Base-by-base conservation (phyloP, 2,329 filamentous ascomycete species). In the Colletotrichum orbiculare region DNA sequence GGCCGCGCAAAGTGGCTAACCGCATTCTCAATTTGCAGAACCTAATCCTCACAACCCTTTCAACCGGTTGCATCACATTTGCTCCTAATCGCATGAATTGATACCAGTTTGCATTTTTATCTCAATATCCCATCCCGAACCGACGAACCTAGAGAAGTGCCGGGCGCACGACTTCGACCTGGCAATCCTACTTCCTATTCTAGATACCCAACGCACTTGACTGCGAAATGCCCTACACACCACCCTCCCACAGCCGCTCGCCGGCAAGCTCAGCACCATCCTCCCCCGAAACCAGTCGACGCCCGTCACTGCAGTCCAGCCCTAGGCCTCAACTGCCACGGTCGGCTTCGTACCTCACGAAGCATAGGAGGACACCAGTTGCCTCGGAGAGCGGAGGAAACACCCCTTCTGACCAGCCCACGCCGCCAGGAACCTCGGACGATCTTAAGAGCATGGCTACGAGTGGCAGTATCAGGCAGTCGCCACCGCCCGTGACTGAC, bases 161-260 rank as follows among this genome's bases (percentile, higher is more conserved):
- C 63, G 58, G 66, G 63, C 34, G 53, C 64, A 63, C 49, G 53
- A 55, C 13, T 33, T 43, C 42, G n/a, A 60, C 43, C 41, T 43
- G n/a, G 15, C 43, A 13, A 50, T 38, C 33, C 17, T 34, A 39
- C 50, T n/a, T n/a, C 9, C 46, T 35, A 41, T 8, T 33, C 42
- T 43, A 47, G 8, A 43, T 11, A 25, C 43, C 34, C 15, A 49
- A 34, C 37, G 39, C 69, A 73, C 70, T 70, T 60, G 72, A 77
- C 77, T 82, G 85, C 13, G 41, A 11, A 82, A 96, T 96, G 92
- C 92, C 92, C 88, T 96, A 96, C 83, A 96, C 92, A 78, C 92
- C 92, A 67, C 92, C 92, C 68, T 87, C 89, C 72, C 86, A 87
- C 74, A 54, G 47, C 49, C 81, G 84, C 74, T 89, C 88, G 67